These are phyloP conservation scores for Crithidia acanthocephali DNA, from an alignment of 208 protist species.

Conservation along the genomic window DNA sequence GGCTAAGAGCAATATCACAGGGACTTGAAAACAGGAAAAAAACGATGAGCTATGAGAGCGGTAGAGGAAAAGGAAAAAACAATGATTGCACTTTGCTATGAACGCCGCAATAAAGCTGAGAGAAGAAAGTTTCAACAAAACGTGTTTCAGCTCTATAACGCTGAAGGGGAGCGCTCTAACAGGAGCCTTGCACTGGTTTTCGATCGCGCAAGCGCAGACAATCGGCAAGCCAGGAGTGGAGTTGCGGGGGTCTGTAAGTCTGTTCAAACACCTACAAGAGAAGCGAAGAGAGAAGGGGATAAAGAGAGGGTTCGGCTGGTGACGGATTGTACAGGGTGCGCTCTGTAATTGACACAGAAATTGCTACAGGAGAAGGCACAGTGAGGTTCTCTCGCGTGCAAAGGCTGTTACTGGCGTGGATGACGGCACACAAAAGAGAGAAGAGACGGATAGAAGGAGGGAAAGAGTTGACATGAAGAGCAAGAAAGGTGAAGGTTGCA, in stretches of 20 bases:
- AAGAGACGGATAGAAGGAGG: too few species aligned
- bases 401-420: neutral
- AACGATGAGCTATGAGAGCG: constrained; percentile 1
- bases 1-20: neutral
- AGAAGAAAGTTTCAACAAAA: too few species aligned
- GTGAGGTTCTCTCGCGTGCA: neutral
- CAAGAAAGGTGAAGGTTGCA: neutral
- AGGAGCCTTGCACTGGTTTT: too few species aligned
- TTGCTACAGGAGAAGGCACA: neutral
- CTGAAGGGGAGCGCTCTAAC: too few species aligned
- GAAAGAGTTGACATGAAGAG: neutral
- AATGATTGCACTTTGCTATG: neutral
- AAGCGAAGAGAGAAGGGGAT: too few species aligned
- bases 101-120: too few species aligned
- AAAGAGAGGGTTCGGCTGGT: too few species aligned
- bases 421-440: neutral
- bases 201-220: too few species aligned
- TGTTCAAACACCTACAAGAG: too few species aligned
- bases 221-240: too few species aligned
- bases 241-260: too few species aligned
- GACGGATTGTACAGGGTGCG: neutral
- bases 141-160: too few species aligned
- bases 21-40: constrained; percentile 10
- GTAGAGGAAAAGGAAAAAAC: neutral
- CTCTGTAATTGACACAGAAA: neutral